phyloP scores from a whole-genome alignment of 345 rosid species.

The Syzygium grande region DNA sequence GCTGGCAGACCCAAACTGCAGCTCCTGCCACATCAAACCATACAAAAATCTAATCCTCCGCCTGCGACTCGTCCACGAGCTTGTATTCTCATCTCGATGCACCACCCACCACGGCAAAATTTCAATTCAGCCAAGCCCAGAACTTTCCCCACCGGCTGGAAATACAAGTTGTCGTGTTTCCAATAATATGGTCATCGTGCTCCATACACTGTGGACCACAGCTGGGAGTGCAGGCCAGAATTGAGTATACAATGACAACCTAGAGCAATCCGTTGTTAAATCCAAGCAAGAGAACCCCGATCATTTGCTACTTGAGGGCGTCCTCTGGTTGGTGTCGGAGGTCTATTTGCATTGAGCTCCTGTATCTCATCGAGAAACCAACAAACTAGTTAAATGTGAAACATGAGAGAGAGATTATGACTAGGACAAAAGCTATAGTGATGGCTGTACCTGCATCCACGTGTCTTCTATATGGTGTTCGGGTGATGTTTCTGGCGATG shows the following conservation, averaged over 20 bases:
- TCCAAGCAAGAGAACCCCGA: conserved; percentile 92
- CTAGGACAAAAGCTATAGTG: background rate
- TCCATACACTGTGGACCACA: conserved; percentile 32
- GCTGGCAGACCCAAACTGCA: conserved; percentile 13
- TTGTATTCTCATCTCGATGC: conserved; percentile 15
- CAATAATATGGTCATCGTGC: conserved; percentile 20
- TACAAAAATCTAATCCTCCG: conserved; percentile 13
- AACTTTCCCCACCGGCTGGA: conserved; percentile 12
- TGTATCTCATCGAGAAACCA: conserved; percentile 13
- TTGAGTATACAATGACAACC: conserved; percentile 16
- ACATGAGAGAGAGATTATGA: background rate
- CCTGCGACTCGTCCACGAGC: conserved; percentile 10
- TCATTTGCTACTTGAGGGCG: conserved; percentile 86
- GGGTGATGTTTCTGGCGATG: conserved; percentile 90
- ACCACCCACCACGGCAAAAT: conserved; percentile 14
- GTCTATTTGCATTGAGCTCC: conserved; percentile 96
- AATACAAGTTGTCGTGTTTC: conserved; percentile 15
- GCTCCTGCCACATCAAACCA: conserved; percentile 9
- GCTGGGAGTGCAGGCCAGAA: conserved; percentile 28
- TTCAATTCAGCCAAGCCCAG: conserved; percentile 18
- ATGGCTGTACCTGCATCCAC: conserved; percentile 88
- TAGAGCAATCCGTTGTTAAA: conserved; percentile 21
- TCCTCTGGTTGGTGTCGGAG: conserved; percentile 95
- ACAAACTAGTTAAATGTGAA: background rate
- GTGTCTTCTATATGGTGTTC: conserved; percentile 92